Percentiles rank a stretch among this genome's conserved stretches.
Evolutionary conservation across 2,329 filamentous ascomycete genomes (phyloP).

Genomic region (Coniochaeta sp.): DNA sequence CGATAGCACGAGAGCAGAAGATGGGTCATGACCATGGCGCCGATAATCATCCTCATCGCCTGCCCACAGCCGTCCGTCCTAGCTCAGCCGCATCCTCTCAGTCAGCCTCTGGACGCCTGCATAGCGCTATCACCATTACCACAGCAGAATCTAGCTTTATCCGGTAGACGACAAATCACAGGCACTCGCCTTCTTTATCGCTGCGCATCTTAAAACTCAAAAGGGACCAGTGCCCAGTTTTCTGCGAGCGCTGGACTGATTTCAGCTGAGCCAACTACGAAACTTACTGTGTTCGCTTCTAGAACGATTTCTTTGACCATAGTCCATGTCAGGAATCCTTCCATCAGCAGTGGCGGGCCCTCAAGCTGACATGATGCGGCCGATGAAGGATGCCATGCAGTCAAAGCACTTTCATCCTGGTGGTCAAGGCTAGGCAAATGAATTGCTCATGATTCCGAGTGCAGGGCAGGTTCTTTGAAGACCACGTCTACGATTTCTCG

Average conservation of each 20-base stretch:
- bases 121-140: not conserved
- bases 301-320: not conserved
- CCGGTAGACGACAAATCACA: not conserved
- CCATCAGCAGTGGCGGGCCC: too few species aligned
- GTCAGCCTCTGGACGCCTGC: not conserved
- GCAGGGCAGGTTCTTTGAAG: too few species aligned
- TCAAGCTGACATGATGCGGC: too few species aligned
- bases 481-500: too few species aligned
- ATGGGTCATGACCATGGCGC: not conserved
- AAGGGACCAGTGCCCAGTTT: not conserved
- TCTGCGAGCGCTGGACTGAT: conserved; percentile 1
- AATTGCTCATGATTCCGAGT: too few species aligned
- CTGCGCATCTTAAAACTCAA: not conserved
- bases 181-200: not conserved
- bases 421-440: too few species aligned
- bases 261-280: not conserved
- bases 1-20: not conserved
- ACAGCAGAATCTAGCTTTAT: not conserved
- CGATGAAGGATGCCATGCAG: too few species aligned
- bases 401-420: too few species aligned
- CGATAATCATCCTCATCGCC: not conserved
- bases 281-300: not conserved
- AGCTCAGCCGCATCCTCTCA: not conserved
- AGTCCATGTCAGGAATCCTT: too few species aligned
- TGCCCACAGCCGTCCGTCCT: not conserved